Conservation (phyloP, 306 rosid genomes). For the Castanospermum australe region DNA sequence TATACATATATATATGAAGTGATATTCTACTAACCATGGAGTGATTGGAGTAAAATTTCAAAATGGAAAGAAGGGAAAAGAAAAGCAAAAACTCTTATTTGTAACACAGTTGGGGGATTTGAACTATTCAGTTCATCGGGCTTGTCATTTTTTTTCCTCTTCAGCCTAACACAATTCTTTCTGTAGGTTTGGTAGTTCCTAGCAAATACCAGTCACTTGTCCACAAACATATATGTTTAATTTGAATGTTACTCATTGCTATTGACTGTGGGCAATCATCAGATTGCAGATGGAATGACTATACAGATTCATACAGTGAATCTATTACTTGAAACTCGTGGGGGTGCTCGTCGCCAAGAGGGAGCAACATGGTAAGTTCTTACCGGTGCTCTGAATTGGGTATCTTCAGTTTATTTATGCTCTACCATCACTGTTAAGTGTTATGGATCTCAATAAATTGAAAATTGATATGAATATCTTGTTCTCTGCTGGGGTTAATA, state of each 20-base stretch:
- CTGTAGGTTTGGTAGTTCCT: slow-evolving; percentile 5
- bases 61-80: background rate
- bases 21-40: background rate
- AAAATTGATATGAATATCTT: background rate
- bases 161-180: background rate
- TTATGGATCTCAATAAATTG: slow-evolving; percentile 16
- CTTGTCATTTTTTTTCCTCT: background rate
- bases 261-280: slow-evolving; percentile 35
- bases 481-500: slow-evolving; percentile 13
- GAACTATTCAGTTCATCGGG: background rate
- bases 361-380: slow-evolving; percentile 76
- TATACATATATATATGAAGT: background rate
- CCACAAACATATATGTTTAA: background rate
- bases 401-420: slow-evolving; percentile 5
- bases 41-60: background rate
- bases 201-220: background rate
- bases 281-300: slow-evolving; percentile 99
- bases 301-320: slow-evolving; percentile 80
- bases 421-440: slow-evolving; percentile 3
- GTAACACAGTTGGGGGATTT: background rate
- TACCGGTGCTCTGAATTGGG: slow-evolving; percentile 4
- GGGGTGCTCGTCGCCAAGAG: slow-evolving; percentile 65
- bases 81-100: slow-evolving; percentile 4
- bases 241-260: slow-evolving; percentile 23
- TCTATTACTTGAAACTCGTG: slow-evolving; percentile 87